Base-by-base conservation (phyloP, 139 green algal genomes). In the Parachlorella kessleri region DNA sequence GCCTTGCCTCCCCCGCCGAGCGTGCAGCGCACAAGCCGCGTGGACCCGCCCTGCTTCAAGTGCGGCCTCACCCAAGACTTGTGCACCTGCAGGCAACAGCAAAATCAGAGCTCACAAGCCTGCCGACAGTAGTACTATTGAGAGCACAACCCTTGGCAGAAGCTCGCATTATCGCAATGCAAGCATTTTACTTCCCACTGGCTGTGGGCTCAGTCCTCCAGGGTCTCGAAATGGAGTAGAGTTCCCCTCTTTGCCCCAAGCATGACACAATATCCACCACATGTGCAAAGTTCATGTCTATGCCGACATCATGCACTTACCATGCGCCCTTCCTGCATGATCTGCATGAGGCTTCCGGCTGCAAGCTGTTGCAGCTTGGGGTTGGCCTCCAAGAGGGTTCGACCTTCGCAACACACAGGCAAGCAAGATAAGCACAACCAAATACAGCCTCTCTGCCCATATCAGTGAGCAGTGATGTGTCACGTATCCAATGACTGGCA, bases 41-140 rank as follows among this genome's bases (percentile, higher is more conserved):
- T 66, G 21, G 65, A 74, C 10, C 75, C 75, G 9, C 75, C 75
- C 33, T 36, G 40, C 75, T 80, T 80, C 59, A 80, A 73, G 64
- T 73, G 66, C 24, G 64, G 41, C 14, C 41, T 30, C 75, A 80
- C 75, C 75, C 75, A 80, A 23, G 64, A 63, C 41, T 80, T 80
- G 41, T 66, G 75, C 30, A 73, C 41, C 48, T 59, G 48, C 48
- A 59, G n/a, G n/a, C n/a, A n/a, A n/a, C n/a, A n/a, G n/a, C n/a
- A n/a, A n/a, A n/a, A n/a, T n/a, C n/a, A n/a, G n/a, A n/a, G n/a
- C n/a, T n/a, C n/a, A n/a, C 37, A 71, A 18, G n/a, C 59, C 59
- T n/a, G 55, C 73, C 73, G 70, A 53, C 32, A 37, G 9, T 3
- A 14, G 24, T 1, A 70, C 6, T 36, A 24, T 68, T 9, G 10